Conservation (phyloP, 441 rosid species). For the Kokia cookei region DNA sequence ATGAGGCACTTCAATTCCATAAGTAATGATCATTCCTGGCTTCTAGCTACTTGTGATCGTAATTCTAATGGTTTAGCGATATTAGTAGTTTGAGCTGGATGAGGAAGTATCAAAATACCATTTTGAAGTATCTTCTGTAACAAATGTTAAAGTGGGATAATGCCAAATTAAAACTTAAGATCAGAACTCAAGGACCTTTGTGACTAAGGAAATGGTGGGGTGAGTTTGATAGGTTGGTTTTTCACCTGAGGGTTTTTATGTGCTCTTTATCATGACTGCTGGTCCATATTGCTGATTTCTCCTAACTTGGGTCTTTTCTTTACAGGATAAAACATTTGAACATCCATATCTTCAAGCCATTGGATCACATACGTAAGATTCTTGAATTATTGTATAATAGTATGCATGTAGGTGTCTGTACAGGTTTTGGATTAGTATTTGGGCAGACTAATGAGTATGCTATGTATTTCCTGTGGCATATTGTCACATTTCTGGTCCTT, state of each 20-base stretch:
- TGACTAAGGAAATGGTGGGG: not conserved
- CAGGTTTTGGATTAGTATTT: not conserved
- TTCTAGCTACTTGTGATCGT: not conserved
- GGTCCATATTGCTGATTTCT: conserved; percentile 1
- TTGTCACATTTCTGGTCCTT: not conserved
- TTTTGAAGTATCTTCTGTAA: not conserved
- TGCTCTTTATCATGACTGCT: not conserved
- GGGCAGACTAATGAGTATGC: not conserved
- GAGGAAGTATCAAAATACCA: not conserved
- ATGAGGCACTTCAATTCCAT: not conserved
- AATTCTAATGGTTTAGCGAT: not conserved
- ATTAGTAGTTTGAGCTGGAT: not conserved
- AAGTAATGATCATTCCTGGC: not conserved
- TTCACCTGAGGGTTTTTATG: not conserved
- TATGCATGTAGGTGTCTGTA: not conserved
- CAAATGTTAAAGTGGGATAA: not conserved
- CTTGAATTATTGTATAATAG: not conserved
- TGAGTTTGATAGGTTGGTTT: not conserved
- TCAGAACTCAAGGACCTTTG: not conserved
- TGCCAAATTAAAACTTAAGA: not conserved
- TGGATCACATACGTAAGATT: conserved; percentile 88
- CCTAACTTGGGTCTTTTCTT: conserved; percentile 8
- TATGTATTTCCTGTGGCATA: not conserved
- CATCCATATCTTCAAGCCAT: conserved; percentile 96
- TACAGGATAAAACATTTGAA: conserved; percentile 92